These are phyloP conservation scores for Phlyctochytrium planicorne DNA, from an alignment of 192 early-diverging fungal species.

Conservation along the genomic window DNA sequence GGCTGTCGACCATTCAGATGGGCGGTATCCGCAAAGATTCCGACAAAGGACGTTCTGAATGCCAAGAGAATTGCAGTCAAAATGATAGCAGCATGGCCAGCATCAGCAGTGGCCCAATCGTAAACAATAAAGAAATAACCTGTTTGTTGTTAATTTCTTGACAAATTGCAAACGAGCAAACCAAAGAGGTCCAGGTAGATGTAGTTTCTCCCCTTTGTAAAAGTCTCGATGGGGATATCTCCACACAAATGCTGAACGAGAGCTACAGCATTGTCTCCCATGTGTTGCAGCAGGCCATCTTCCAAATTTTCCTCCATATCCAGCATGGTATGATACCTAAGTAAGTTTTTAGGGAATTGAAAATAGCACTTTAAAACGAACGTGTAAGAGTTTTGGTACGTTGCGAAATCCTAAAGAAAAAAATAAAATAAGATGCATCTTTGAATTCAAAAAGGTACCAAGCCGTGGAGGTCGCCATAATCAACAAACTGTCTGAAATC, in stretches of 20 bases:
- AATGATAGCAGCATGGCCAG: constrained; percentile 45
- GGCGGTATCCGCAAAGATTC: not conserved
- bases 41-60: constrained; percentile 10
- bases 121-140: constrained; percentile 59
- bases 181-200: constrained; percentile 68
- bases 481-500: constrained; percentile 76
- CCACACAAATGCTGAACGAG: constrained; percentile 51
- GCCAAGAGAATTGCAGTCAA: constrained; percentile 27
- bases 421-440: not conserved
- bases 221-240: constrained; percentile 41
- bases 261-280: constrained; percentile 67
- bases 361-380: constrained; percentile 15
- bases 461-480: constrained; percentile 51
- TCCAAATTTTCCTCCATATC: constrained; percentile 57
- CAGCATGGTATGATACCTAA: constrained; percentile 68
- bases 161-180: constrained; percentile 6
- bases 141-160: constrained; percentile 5
- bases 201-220: constrained; percentile 48
- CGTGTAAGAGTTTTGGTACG: constrained; percentile 71
- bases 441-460: not conserved
- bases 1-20: not conserved
- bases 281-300: constrained; percentile 65
- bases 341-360: constrained; percentile 10
- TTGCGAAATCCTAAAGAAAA: constrained; percentile 58
- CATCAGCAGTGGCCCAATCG: constrained; percentile 50